Percentiles rank a stretch among this genome's conserved stretches.
These are phyloP conservation scores for Colletotrichum lupini DNA, from an alignment of 2,329 filamentous ascomycete species.

Conservation along the genomic window DNA sequence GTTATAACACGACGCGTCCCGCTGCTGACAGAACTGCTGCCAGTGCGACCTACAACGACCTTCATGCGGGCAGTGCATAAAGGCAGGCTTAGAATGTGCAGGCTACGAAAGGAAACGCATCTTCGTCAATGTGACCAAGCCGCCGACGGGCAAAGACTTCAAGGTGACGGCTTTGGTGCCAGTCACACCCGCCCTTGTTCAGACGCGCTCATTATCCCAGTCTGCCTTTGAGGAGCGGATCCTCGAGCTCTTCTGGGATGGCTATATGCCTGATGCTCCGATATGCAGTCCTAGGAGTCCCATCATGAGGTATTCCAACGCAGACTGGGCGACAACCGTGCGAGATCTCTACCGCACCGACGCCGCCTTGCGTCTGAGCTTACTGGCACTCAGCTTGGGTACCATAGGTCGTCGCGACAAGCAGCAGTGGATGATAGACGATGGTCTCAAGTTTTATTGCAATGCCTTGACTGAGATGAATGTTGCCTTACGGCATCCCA, in stretches of 20 bases:
- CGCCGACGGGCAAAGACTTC: neutral
- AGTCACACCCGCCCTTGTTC: neutral
- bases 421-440: conserved; percentile 35
- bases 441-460: conserved; percentile 39
- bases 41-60: conserved; percentile 38
- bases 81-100: conserved; percentile 31
- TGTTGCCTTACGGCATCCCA: conserved; percentile 3
- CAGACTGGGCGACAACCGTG: conserved; percentile 38
- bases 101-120: conserved; percentile 36
- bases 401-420: conserved; percentile 37
- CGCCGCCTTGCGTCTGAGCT: conserved; percentile 23
- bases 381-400: conserved; percentile 38
- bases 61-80: conserved; percentile 36
- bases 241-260: conserved; percentile 35
- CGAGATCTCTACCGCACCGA: conserved; percentile 38
- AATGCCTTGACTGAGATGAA: conserved; percentile 34
- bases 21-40: neutral
- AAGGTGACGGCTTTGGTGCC: neutral
- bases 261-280: conserved; percentile 32
- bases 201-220: conserved; percentile 16
- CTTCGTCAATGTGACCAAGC: conserved; percentile 35
- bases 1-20: neutral
- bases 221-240: conserved; percentile 34
- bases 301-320: conserved; percentile 17
- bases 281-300: neutral